These are phyloP conservation scores for Vararia minispora DNA, from an alignment of 768 basidiomycete genomes.

Conservation along the genomic window DNA sequence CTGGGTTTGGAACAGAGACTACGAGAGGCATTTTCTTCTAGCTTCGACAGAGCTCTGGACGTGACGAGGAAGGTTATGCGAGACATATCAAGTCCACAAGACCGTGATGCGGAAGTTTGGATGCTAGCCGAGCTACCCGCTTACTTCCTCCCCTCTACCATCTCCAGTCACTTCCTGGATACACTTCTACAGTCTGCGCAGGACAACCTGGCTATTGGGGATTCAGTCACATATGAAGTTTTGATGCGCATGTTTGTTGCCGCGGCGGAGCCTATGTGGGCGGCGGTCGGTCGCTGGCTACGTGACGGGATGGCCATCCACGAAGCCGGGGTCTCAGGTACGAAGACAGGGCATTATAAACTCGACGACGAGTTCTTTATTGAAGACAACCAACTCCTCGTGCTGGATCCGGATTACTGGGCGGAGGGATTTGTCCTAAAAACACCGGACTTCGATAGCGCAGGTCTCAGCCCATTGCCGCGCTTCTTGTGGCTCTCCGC, in stretches of 20 bases:
- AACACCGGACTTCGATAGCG: conserved; percentile 18
- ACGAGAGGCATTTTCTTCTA: conserved; percentile 42
- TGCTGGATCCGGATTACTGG: conserved; percentile 71
- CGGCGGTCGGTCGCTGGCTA: conserved; percentile 62
- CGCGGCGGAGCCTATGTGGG: conserved; percentile 64
- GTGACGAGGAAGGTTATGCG: conserved; percentile 29
- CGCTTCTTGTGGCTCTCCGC: conserved; percentile 53
- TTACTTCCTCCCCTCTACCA: conserved; percentile 35
- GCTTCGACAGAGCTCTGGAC: conserved; percentile 44
- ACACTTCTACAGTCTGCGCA: conserved; percentile 46
- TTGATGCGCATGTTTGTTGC: conserved; percentile 52
- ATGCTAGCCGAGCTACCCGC: conserved; percentile 28
- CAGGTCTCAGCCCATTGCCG: conserved; percentile 32
- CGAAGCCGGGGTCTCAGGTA: conserved; percentile 8
- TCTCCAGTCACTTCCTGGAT: conserved; percentile 53
- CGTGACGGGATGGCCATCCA: conserved; percentile 54
- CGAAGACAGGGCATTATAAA: conserved; percentile 8
- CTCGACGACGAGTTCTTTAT: conserved; percentile 77
- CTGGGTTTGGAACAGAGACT: conserved; percentile 52
- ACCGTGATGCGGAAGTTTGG: conserved; percentile 25
- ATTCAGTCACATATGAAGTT: conserved; percentile 38
- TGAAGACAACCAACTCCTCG: conserved; percentile 47
- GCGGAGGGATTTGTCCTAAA: conserved; percentile 55
- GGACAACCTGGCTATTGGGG: conserved; percentile 47
- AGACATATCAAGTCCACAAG: conserved; percentile 16